Evolutionary conservation across 2,329 filamentous ascomycete species (phyloP).

Genomic region (Penicillium thymicola): DNA sequence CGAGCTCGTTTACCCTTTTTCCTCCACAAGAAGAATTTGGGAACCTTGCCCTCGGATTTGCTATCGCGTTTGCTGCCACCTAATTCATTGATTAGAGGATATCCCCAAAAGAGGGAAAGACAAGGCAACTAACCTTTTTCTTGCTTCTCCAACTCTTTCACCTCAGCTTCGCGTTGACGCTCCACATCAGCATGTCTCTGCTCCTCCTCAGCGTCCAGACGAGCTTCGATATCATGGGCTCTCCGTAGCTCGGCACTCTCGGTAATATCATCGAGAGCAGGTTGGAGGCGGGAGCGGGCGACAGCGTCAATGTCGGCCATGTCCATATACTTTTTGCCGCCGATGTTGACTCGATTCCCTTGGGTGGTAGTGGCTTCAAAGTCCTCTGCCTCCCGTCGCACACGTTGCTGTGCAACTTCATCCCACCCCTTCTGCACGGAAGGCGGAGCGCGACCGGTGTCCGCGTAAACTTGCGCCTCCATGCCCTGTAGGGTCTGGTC

Average conservation of each 20-base stretch:
- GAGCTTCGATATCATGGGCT: constrained; percentile 62
- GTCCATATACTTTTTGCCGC: constrained; percentile 76
- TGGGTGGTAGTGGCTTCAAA: constrained; percentile 59
- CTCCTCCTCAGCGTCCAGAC: constrained; percentile 62
- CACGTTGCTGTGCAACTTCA: constrained; percentile 65
- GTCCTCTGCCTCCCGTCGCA: constrained; percentile 62
- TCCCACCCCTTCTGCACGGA: constrained; percentile 75
- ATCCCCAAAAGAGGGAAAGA: neutral
- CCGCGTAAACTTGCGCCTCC: constrained; percentile 73
- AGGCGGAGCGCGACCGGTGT: constrained; percentile 71
- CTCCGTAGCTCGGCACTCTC: constrained; percentile 71
- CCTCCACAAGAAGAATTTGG: constrained; percentile 28
- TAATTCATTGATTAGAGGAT: neutral
- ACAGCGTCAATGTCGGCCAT: constrained; percentile 75
- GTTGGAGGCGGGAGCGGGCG: constrained; percentile 72
- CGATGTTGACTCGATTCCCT: constrained; percentile 62
- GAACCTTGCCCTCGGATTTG: constrained; percentile 16
- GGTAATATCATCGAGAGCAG: constrained; percentile 79
- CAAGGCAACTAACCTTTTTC: constrained; percentile 26
- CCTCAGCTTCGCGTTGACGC: constrained; percentile 39
- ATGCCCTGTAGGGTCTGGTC: constrained; percentile 71
- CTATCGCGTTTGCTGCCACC: constrained; percentile 17
- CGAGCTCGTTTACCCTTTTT: constrained; percentile 26
- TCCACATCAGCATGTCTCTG: constrained; percentile 55
- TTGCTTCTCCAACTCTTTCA: constrained; percentile 31